Conservation (phyloP, 2,329 filamentous ascomycete species). For the Simplicillium sp. region DNA sequence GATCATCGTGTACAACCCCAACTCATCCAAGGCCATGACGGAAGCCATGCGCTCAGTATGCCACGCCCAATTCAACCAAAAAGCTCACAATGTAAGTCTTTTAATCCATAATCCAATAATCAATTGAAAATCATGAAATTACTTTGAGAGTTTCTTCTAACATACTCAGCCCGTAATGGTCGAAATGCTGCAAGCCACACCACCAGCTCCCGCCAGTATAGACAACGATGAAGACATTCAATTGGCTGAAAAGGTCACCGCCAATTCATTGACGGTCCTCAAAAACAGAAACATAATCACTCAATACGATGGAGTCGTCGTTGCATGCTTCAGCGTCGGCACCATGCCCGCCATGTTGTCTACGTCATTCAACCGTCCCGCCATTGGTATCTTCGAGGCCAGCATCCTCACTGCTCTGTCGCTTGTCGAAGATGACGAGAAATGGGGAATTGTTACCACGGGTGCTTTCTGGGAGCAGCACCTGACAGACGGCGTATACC, state of each 20-base stretch:
- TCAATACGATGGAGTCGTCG: conserved; percentile 57
- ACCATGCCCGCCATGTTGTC: conserved; percentile 58
- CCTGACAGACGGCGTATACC: conserved; percentile 53
- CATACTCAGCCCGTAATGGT: not conserved
- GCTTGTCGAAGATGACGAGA: conserved; percentile 26
- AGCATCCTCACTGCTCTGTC: conserved; percentile 59
- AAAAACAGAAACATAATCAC: no score
- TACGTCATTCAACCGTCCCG: conserved; percentile 16
- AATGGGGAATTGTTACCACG: conserved; percentile 84
- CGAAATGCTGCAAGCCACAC: conserved; percentile 30
- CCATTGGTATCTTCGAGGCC: conserved; percentile 75
- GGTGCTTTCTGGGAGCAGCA: conserved; percentile 75
- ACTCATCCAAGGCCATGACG: conserved; percentile 67
- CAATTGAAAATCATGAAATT: no score
- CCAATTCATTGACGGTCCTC: no score
- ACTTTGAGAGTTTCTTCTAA: conserved; percentile 7
- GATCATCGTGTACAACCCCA: conserved; percentile 69
- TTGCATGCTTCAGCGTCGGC: conserved; percentile 85
- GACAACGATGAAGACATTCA: conserved; percentile 62
- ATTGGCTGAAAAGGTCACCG: no score
- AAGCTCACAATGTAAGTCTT: conserved; percentile 18
- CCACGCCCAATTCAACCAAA: no score
- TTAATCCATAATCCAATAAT: not conserved
- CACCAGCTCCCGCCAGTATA: conserved; percentile 61
- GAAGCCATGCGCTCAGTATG: conserved; percentile 36